Conservation (phyloP, 1,139 yeast genomes). For the Meyerozyma athensensis region DNA sequence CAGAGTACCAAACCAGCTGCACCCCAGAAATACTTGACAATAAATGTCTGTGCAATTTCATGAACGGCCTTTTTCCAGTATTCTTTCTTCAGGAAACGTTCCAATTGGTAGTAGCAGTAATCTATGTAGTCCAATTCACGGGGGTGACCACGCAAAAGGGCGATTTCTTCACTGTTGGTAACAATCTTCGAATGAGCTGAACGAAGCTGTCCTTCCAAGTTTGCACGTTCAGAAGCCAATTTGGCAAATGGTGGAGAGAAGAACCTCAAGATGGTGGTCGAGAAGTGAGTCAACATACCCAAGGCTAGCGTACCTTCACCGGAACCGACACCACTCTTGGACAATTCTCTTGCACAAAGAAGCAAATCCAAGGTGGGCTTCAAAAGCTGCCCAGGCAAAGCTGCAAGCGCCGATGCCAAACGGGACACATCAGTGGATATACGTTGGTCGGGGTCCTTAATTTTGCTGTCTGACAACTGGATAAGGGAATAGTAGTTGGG, state of each 20-base stretch:
- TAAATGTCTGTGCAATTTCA: constrained; percentile 76
- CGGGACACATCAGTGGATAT: constrained; percentile 76
- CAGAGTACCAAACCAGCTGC: constrained; percentile 88
- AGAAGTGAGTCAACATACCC: constrained; percentile 76
- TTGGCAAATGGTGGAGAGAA: constrained; percentile 91
- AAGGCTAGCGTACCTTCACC: constrained; percentile 83
- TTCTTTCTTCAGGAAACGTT: constrained; percentile 72
- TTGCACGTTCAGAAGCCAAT: constrained; percentile 72
- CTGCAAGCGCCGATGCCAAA: constrained; percentile 66
- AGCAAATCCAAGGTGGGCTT: constrained; percentile 81
- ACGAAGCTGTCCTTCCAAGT: constrained; percentile 81
- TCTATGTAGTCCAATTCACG: constrained; percentile 78
- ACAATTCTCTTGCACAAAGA: constrained; percentile 76
- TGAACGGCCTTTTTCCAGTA: constrained; percentile 70
- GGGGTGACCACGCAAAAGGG: constrained; percentile 75
- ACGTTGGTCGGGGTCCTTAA: constrained; percentile 78
- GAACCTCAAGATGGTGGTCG: constrained; percentile 67
- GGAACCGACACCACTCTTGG: constrained; percentile 69
- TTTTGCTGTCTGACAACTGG: constrained; percentile 51
- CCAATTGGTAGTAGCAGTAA: constrained; percentile 75
- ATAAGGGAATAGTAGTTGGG: constrained; percentile 48
- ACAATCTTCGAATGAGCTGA: constrained; percentile 79
- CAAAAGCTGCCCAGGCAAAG: constrained; percentile 79
- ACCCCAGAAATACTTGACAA: constrained; percentile 92
- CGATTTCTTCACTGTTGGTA: constrained; percentile 79